phyloP scores from a whole-genome alignment of 2,329 filamentous ascomycete genomes.

The Exophiala calicioides region DNA sequence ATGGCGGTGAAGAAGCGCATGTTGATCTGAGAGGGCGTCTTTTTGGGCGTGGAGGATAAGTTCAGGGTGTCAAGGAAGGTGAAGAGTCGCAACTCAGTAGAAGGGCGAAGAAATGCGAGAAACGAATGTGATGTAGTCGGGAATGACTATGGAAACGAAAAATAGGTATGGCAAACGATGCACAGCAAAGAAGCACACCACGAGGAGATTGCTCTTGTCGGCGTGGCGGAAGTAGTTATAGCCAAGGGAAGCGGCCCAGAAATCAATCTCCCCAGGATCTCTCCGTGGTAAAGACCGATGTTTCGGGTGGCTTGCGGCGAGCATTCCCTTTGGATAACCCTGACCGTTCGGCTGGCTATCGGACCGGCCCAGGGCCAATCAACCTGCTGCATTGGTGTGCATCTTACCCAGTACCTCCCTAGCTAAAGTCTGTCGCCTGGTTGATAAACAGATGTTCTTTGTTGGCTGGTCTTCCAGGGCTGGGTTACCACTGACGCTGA shows the following conservation, averaged over 20 bases:
- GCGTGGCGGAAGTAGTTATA: too few species aligned
- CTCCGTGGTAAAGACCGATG: slow-evolving; percentile 1
- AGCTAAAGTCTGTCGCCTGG: too few species aligned
- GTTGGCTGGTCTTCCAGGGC: slow-evolving; percentile 5
- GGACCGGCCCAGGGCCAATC: too few species aligned
- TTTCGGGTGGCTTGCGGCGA: slow-evolving; percentile 15
- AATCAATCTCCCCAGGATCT: slow-evolving; percentile 17
- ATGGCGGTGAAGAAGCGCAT: slow-evolving; percentile 30
- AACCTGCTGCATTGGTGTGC: too few species aligned
- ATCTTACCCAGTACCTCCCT: too few species aligned
- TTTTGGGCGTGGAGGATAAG: neutral
- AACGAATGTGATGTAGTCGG: slow-evolving; percentile 1
- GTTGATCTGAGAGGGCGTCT: slow-evolving; percentile 7
- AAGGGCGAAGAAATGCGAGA: neutral
- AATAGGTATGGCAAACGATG: slow-evolving; percentile 9
- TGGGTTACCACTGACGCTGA: slow-evolving; percentile 1
- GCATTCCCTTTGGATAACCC: slow-evolving; percentile 5
- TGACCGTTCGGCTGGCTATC: too few species aligned
- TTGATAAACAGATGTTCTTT: too few species aligned
- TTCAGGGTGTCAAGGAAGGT: neutral
- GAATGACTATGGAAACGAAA: slow-evolving; percentile 10
- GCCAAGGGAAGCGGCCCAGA: neutral
- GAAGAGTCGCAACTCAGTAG: neutral
- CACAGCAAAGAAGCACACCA: neutral
- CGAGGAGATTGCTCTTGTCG: too few species aligned